Conservation (phyloP, 2,329 filamentous ascomycete species). For the Elsinoe ampelina region DNA sequence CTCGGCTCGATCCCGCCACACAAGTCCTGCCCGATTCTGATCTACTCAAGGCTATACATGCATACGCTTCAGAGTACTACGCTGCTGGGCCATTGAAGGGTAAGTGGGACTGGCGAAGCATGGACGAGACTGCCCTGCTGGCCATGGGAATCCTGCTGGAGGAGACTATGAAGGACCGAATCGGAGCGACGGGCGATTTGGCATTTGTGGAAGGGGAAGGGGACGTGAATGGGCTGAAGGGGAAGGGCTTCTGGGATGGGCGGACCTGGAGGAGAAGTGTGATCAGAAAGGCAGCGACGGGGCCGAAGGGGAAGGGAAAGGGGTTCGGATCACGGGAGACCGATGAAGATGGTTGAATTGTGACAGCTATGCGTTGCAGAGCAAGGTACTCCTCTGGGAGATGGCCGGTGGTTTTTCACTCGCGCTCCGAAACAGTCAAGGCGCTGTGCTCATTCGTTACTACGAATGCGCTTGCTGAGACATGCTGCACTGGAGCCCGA, state of each 20-base stretch:
- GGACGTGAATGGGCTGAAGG: conserved; percentile 16
- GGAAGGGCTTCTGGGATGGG: conserved; percentile 15
- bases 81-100: conserved; percentile 22
- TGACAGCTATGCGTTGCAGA: neutral
- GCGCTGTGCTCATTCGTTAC: neutral
- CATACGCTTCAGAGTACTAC: conserved; percentile 60
- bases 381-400: neutral
- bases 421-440: neutral
- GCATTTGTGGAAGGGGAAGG: conserved; percentile 56
- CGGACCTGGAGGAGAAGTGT: neutral
- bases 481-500: neutral
- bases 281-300: neutral
- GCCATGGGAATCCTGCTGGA: conserved; percentile 68
- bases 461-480: neutral
- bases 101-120: conserved; percentile 44
- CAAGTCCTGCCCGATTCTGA: conserved; percentile 57
- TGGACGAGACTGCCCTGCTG: conserved; percentile 71
- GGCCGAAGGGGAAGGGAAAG: neutral
- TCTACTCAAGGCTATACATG: conserved; percentile 59
- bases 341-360: neutral
- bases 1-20: conserved; percentile 40
- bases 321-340: neutral
- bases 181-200: conserved; percentile 59
- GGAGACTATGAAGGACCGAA: conserved; percentile 52
- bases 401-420: too few relatives aligned